These are phyloP conservation scores for Polyplosphaeria fusca DNA, from an alignment of 495 filamentous ascomycete species.

Conservation along the genomic window DNA sequence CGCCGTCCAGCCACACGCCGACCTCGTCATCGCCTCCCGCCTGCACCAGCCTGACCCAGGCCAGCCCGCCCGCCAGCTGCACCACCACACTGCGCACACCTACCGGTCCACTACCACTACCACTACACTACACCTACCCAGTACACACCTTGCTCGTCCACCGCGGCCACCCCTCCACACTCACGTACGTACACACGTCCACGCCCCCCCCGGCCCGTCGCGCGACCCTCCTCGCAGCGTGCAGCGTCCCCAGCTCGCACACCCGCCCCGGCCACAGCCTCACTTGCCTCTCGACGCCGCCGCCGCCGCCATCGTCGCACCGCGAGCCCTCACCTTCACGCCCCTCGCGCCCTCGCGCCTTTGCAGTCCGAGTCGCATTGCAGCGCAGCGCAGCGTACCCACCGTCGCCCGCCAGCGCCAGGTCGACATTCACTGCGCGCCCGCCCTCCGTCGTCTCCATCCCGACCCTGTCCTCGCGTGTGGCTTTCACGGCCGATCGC, in stretches of 20 bases:
- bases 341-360: not conserved
- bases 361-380: not conserved
- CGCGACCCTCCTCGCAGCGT: not conserved
- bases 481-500: too few species aligned
- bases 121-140: not conserved
- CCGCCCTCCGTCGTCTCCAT: too few species aligned
- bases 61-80: too few species aligned
- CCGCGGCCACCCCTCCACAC: not conserved
- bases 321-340: not conserved
- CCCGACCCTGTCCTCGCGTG: too few species aligned
- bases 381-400: too few species aligned
- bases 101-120: not conserved
- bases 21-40: slow-evolving; percentile 33
- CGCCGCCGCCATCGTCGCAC: not conserved
- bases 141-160: not conserved
- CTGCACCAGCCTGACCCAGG: too few species aligned
- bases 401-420: too few species aligned
- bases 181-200: not conserved
- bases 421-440: too few species aligned
- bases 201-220: not conserved
- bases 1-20: slow-evolving; percentile 30
- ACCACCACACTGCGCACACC: slow-evolving; percentile 14
- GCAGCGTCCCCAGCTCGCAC: slow-evolving; percentile 14
- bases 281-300: not conserved
- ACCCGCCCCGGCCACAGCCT: not conserved